Evolutionary conservation across 2,329 filamentous ascomycete species (phyloP).

Genomic region (Fusarium tjaetaba): DNA sequence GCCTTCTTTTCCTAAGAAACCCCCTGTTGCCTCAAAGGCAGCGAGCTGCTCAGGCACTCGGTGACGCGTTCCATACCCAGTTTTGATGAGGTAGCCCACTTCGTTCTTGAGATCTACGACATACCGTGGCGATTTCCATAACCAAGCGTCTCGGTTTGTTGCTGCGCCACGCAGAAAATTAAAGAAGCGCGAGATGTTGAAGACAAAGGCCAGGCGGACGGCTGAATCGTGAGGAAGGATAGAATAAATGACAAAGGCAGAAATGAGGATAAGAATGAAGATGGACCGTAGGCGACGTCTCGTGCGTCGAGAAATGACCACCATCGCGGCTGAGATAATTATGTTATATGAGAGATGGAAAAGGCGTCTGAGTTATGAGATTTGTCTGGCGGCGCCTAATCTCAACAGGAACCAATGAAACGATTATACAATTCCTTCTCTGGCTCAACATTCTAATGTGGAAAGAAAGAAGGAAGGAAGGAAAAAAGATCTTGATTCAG

Average conservation of each 20-base stretch:
- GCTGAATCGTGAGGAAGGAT: conserved; percentile 49
- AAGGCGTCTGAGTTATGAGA: background rate
- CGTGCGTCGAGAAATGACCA: conserved; percentile 40
- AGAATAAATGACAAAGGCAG: conserved; percentile 41
- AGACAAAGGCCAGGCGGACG: conserved; percentile 48
- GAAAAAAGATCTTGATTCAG: background rate
- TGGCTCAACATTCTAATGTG: conserved; percentile 11
- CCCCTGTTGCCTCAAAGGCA: conserved; percentile 51
- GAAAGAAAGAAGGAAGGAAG: background rate
- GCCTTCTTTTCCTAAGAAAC: conserved; percentile 50
- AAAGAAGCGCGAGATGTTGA: conserved; percentile 48
- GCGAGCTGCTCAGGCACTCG: conserved; percentile 59
- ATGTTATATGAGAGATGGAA: conserved; percentile 3
- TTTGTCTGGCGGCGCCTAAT: background rate
- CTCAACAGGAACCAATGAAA: conserved; percentile 6
- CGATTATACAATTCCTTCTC: background rate
- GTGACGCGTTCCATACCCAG: conserved; percentile 63
- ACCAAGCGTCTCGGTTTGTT: conserved; percentile 53
- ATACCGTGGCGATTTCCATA: conserved; percentile 50
- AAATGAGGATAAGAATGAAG: conserved; percentile 37
- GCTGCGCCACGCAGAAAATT: conserved; percentile 44
- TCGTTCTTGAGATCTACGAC: conserved; percentile 58
- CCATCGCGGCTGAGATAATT: conserved; percentile 17
- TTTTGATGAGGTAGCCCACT: conserved; percentile 64
- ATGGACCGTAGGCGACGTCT: conserved; percentile 44